Conservation (phyloP, 2,329 filamentous ascomycete genomes). For the Aspergillus novoparasiticus region DNA sequence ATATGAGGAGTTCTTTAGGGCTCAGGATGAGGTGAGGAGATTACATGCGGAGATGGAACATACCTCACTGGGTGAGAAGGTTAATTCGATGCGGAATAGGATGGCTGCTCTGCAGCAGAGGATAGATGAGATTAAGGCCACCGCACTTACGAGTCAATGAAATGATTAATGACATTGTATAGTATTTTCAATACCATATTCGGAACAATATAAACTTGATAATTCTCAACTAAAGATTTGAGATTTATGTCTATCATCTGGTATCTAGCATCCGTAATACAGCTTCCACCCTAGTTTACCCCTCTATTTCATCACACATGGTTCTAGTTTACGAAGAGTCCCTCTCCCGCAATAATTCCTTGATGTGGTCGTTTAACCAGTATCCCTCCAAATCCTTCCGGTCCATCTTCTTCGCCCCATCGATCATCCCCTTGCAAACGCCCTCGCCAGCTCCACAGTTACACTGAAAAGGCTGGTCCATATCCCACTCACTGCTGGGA, state of each 20-base stretch:
- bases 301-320: background rate
- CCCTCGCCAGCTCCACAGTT: constrained; percentile 39
- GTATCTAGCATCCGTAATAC: background rate
- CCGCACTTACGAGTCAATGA: background rate
- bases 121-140: constrained; percentile 9
- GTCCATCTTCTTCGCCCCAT: constrained; percentile 43
- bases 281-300: background rate
- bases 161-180: background rate
- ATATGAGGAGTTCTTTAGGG: constrained; percentile 11
- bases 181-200: background rate
- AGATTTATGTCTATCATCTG: constrained; percentile 1
- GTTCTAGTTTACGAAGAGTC: constrained; percentile 1
- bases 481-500: constrained; percentile 54
- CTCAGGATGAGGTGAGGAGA: background rate
- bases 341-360: constrained; percentile 28
- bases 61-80: background rate
- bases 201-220: background rate
- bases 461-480: constrained; percentile 51
- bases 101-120: constrained; percentile 3
- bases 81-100: background rate
- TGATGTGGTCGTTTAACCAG: constrained; percentile 50
- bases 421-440: constrained; percentile 42
- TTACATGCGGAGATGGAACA: constrained; percentile 1
- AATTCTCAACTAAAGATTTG: background rate
- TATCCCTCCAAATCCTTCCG: constrained; percentile 36